These are phyloP conservation scores for Fusarium chlamydosporum DNA, from an alignment of 2,329 filamentous ascomycete species.

Conservation along the genomic window DNA sequence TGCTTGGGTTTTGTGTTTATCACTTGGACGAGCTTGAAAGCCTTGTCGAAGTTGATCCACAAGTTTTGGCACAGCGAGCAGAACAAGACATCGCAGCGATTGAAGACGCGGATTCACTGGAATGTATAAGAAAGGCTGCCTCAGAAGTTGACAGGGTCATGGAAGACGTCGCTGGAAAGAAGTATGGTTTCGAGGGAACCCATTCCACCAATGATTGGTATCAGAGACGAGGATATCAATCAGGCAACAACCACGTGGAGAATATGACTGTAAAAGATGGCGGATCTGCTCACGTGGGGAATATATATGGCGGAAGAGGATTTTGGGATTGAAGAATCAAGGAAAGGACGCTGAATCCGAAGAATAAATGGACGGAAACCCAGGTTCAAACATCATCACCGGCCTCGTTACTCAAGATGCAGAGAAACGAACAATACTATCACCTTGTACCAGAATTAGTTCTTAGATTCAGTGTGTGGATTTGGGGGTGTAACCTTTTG, in stretches of 20 bases:
- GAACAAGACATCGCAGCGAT: neutral
- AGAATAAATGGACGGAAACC: too few relatives aligned
- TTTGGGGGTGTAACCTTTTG: too few relatives aligned
- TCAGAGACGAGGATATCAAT: too few relatives aligned
- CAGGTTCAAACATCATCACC: too few relatives aligned
- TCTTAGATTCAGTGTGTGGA: too few relatives aligned
- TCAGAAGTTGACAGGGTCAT: neutral
- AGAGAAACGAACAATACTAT: too few relatives aligned
- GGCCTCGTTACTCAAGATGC: too few relatives aligned
- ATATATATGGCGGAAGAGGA: neutral
- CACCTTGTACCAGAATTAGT: too few relatives aligned
- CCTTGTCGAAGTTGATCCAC: neutral
- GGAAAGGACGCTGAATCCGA: too few relatives aligned
- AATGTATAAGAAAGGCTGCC: neutral
- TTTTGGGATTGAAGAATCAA: neutral
- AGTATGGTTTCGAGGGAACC: too few relatives aligned
- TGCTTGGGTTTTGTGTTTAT: neutral
- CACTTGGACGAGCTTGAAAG: neutral
- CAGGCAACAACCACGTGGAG: neutral
- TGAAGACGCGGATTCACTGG: neutral
- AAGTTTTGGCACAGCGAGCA: neutral
- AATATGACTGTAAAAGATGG: neutral
- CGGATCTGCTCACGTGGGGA: neutral
- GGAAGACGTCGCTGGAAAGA: neutral
- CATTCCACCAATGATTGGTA: too few relatives aligned